phyloP scores from a whole-genome alignment of 169 alveolate genomes.

The Toxoplasma gondii region DNA sequence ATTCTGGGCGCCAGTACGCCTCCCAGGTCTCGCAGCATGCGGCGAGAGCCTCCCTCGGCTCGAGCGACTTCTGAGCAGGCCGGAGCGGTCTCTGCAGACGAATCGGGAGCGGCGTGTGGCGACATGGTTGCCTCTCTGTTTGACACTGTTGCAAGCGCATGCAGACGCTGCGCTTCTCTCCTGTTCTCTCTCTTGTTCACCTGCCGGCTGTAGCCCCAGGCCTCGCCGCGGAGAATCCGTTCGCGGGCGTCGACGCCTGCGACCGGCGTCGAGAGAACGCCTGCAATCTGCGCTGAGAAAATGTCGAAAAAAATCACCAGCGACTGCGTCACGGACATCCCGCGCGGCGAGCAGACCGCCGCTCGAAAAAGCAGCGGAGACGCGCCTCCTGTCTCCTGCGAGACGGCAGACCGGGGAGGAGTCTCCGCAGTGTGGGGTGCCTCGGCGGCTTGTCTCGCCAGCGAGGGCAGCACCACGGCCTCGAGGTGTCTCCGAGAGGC shows the following conservation, averaged over 20 bases:
- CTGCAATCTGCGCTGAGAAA: neutral
- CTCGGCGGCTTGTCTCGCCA: neutral
- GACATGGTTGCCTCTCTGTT: no score
- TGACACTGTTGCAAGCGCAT: no score
- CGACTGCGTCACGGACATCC: constrained; percentile 29
- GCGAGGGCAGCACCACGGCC: neutral
- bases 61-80: neutral
- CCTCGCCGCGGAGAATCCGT: neutral
- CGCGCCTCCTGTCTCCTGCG: neutral
- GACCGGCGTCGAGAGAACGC: neutral
- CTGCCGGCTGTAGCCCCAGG: neutral
- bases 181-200: no score
- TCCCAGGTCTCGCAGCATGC: neutral
- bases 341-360: neutral
- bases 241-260: neutral
- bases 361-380: constrained; percentile 3
- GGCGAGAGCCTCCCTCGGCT: neutral
- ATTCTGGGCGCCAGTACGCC: neutral
- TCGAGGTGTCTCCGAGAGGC: neutral
- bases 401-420: neutral
- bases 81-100: neutral
- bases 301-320: constrained; percentile 28
- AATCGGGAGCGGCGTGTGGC: no score
- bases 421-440: neutral
- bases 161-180: no score